Evolutionary conservation across 805 yeast genomes (phyloP).

Genomic region (Hanseniaspora mollemarum): DNA sequence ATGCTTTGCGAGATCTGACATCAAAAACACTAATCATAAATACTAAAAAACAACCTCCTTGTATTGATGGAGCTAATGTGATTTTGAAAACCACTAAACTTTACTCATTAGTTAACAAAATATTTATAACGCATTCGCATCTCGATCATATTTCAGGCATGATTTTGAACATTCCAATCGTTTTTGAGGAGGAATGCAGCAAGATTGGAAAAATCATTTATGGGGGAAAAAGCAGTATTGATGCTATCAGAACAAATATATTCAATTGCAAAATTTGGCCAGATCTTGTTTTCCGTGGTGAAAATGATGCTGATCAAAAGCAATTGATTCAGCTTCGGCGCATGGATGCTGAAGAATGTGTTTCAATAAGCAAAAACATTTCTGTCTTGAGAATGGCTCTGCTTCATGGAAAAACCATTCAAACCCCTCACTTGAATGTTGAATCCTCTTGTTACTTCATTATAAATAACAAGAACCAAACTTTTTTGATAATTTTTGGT

Average conservation of each 20-base stretch:
- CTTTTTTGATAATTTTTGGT: slow-evolving; percentile 57
- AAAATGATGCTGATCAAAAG: slow-evolving; percentile 19
- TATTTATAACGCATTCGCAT: slow-evolving; percentile 70
- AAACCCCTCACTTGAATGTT: slow-evolving; percentile 20
- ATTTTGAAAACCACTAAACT: slow-evolving; percentile 29
- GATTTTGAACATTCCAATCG: slow-evolving; percentile 55
- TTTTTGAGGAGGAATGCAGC: slow-evolving; percentile 17
- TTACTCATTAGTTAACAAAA: slow-evolving; percentile 33
- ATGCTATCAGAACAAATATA: slow-evolving; percentile 41
- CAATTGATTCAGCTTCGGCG: neutral
- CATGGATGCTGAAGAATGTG: neutral
- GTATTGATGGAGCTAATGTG: slow-evolving; percentile 21
- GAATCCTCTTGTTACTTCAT: slow-evolving; percentile 47
- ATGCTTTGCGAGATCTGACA: slow-evolving; percentile 19
- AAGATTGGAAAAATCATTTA: slow-evolving; percentile 35
- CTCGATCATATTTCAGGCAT: slow-evolving; percentile 67
- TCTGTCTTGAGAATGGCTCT: slow-evolving; percentile 31
- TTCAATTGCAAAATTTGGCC: slow-evolving; percentile 83
- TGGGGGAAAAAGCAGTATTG: slow-evolving; percentile 45
- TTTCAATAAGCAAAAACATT: slow-evolving; percentile 16
- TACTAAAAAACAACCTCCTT: neutral
- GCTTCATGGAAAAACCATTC: slow-evolving; percentile 34
- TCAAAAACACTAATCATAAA: slow-evolving; percentile 4
- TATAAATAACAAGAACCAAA: slow-evolving; percentile 27
- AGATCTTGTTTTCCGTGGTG: slow-evolving; percentile 30